Conservation (phyloP, 176 grass and related monocot genomes). For the Stipa capillata region DNA sequence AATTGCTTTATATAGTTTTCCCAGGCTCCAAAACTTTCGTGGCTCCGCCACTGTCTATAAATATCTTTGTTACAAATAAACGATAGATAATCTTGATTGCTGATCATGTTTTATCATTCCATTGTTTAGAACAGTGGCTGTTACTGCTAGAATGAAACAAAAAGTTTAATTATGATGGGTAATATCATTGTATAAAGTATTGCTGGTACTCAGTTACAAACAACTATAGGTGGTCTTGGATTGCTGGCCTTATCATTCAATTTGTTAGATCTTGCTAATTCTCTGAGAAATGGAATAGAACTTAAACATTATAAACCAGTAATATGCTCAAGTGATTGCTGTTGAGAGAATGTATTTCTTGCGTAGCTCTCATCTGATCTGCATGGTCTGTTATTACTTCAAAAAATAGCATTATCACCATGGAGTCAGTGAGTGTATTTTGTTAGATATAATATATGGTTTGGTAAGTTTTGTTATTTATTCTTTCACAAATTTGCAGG, state of each 20-base stretch:
- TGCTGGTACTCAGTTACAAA: neutral
- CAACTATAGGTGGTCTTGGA: too few species aligned
- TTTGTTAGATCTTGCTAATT: neutral
- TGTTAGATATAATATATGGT: neutral
- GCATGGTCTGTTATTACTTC: neutral
- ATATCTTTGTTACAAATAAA: neutral
- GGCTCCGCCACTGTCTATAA: too few species aligned
- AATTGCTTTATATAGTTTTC: too few species aligned
- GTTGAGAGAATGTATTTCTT: neutral
- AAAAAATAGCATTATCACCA: neutral
- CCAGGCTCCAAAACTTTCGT: too few species aligned
- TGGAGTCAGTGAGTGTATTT: neutral
- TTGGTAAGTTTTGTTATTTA: neutral
- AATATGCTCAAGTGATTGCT: neutral
- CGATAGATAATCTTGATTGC: too few species aligned
- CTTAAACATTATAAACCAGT: neutral
- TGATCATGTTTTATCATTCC: too few species aligned
- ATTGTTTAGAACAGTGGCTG: neutral
- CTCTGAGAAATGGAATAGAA: neutral
- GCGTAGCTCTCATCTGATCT: neutral
- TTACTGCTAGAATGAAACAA: neutral
- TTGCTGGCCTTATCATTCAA: neutral
- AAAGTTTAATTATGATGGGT: neutral
- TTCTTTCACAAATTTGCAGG: constrained; percentile 18
- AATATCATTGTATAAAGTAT: neutral